Evolutionary conservation across 768 basidiomycete species (phyloP), one percentile per base, ranked within the genome.

Genomic region (Russula lepida): DNA sequence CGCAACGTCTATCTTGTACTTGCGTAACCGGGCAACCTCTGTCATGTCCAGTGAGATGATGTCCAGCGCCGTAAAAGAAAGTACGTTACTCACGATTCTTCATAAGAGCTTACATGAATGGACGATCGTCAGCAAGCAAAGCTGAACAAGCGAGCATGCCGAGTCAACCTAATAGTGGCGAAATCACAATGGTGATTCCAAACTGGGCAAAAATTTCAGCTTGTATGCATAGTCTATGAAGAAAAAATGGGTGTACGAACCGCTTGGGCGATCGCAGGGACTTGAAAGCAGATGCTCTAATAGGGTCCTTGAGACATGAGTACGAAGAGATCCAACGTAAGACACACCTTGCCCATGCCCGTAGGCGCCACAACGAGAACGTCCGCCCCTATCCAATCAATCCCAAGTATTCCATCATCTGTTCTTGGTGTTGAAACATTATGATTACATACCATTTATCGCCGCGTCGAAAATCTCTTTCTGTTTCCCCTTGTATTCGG

Each of bases 321-420:
- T 6, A 27, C 27, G 33, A 49, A 4, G 23, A 1, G 39, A 27
- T 8, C 8, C 6, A 46, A 15, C 9, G 17, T 25, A 2, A 6
- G 6, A 48, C 6, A 69, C 32, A 86, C 90, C 80, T 93, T 93
- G 35, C 91, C 92, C 87, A 92, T 89, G 4, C 91, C 89, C 11
- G 92, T 93, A 0, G 91, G 89, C 19, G 90, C 91, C 3, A 92
- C 78, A 11, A 90, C 88, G 52, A 92, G 79, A 15, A 92, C 83
- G 71, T 92, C 89, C 9, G 72, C 73, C 4, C 86, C 89, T 89
- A 58, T 6, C 39, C n/a, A 41, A 43, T 8, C 5, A 30, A 23
- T 17, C 25, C 21, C 28, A 9, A 32, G n/a, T 15, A 48, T 60
- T 47, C 25, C 43, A 2, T 8, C 28, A 2, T 8, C 28, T 11